Evolutionary conservation across 495 filamentous ascomycete genomes (phyloP), one percentile per base, ranked within the genome.

Genomic region (Aspergillus sparsus): DNA sequence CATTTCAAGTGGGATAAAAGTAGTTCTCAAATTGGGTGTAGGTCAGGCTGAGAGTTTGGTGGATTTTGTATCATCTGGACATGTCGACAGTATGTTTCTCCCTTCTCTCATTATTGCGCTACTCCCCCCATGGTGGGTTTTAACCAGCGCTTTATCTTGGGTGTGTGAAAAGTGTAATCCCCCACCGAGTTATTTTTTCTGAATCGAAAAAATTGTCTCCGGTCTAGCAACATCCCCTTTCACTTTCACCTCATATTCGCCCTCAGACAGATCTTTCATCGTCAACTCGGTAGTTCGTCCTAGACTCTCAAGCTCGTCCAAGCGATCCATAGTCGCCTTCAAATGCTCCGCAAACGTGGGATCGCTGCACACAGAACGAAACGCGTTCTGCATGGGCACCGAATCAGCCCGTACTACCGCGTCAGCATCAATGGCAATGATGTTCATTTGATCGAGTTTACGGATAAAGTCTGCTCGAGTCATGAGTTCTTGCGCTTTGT

Each of bases 391-490:
- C 94, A 47, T 47, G 15, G 44, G 44, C 44, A 47, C 44, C 5
- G 88, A 92, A 74, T 95, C 92, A 6, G 93, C 93, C 27, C 94
- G 85, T 0, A 98, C 94, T 76, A 88, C 87, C 31, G 92, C 91
- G 31, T 85, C 82, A 33, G 87, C 90, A 60, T 94, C 92, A 66
- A 98, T 98, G 21, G 91, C 95, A 75, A 98, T 97, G 53, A 98
- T 85, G 67, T 98, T 98, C 58, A 93, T 83, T 57, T 94, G 88
- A 71, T 98, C 95, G 66, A 96, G 91, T 47, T 83, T 82, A 62
- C 92, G 86, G 68, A 98, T 92, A 71, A 98, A 97, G 67, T 97
- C 94, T 15, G 91, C 85, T 32, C 94, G 83, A 7, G 94, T 98
- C 95, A 98, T 98, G 67, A 97, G 81, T 77, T 92, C 80, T 39